A percentile compares a stretch with the other conserved stretches of the same genome.
These are phyloP conservation scores for Hirsutella rhossiliensis DNA, from an alignment of 2,329 filamentous ascomycete species.

Conservation along the genomic window DNA sequence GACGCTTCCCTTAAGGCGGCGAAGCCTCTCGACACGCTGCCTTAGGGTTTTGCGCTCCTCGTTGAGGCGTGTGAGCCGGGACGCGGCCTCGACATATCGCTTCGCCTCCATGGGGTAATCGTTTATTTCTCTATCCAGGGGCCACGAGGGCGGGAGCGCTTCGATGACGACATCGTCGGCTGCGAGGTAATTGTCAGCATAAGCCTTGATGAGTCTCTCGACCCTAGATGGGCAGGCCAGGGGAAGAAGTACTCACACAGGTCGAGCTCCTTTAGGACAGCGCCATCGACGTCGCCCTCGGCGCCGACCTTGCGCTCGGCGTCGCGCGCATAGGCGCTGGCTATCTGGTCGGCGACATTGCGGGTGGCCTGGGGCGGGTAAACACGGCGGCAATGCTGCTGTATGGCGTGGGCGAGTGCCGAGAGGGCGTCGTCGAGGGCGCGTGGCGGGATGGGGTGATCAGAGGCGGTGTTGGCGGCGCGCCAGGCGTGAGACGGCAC, in stretches of 20 bases:
- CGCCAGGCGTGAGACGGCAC: constrained; percentile 42
- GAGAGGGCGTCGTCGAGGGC: constrained; percentile 44
- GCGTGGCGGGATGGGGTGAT: constrained; percentile 30
- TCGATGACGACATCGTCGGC: constrained; percentile 31
- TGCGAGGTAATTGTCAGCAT: constrained; percentile 8
- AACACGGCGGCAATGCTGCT: constrained; percentile 52
- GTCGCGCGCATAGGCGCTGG: constrained; percentile 45
- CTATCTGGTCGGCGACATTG: constrained; percentile 63
- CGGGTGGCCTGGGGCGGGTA: constrained; percentile 58
- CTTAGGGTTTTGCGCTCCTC: constrained; percentile 19
- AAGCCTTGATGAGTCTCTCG: neutral
- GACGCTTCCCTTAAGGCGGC: constrained; percentile 36
- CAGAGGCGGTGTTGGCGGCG: constrained; percentile 29
- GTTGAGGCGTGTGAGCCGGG: constrained; percentile 36
- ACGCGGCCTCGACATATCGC: constrained; percentile 38
- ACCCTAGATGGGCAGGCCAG: neutral
- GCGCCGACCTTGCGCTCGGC: constrained; percentile 25
- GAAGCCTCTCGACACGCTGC: constrained; percentile 33
- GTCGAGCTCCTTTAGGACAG: constrained; percentile 28
- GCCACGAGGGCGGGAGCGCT: constrained; percentile 35
- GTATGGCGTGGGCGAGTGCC: constrained; percentile 48
- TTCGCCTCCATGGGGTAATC: constrained; percentile 32
- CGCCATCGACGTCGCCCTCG: constrained; percentile 22
- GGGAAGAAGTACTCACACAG: constrained; percentile 23
- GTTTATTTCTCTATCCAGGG: constrained; percentile 21